Evolutionary conservation across 768 basidiomycete species (phyloP).

Genomic region (Daedaleopsis nitida): DNA sequence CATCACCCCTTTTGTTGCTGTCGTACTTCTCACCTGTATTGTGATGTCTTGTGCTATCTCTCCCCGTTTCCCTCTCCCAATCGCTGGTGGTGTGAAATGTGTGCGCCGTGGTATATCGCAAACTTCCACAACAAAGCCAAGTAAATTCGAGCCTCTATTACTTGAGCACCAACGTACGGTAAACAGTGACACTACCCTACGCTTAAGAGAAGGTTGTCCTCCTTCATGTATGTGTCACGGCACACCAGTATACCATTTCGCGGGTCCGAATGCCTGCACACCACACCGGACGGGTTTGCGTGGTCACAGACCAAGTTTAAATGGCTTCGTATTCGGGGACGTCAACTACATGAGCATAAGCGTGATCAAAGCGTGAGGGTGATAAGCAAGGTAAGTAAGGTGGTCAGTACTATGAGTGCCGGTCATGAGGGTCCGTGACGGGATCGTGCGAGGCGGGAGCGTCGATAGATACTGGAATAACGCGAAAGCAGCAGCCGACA

Average conservation of each 20-base stretch:
- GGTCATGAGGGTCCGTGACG: conserved; percentile 20
- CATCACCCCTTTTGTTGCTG: conserved; percentile 8
- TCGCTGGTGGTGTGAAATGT: too few species aligned
- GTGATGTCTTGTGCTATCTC: conserved; percentile 18
- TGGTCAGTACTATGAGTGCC: not conserved
- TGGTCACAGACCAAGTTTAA: conserved; percentile 15
- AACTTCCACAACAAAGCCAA: not conserved
- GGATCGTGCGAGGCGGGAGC: conserved; percentile 23
- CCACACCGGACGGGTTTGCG: too few species aligned
- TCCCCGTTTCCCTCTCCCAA: not conserved
- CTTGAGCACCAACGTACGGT: too few species aligned
- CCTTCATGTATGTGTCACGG: too few species aligned
- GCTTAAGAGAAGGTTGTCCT: too few species aligned
- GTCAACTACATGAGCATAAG: conserved; percentile 21
- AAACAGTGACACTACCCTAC: too few species aligned
- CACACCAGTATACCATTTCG: too few species aligned
- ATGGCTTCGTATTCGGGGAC: conserved; percentile 14
- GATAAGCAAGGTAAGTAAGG: conserved; percentile 3
- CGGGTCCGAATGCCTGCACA: too few species aligned
- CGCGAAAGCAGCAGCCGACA: conserved; percentile 19
- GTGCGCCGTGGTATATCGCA: not conserved
- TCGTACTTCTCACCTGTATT: conserved; percentile 13
- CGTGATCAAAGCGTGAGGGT: conserved; percentile 20
- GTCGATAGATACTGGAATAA: conserved; percentile 25
- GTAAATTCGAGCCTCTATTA: not conserved